Evolutionary conservation across 352 stramenopile genomes (phyloP).

Genomic region (Phytophthora palmivora): DNA sequence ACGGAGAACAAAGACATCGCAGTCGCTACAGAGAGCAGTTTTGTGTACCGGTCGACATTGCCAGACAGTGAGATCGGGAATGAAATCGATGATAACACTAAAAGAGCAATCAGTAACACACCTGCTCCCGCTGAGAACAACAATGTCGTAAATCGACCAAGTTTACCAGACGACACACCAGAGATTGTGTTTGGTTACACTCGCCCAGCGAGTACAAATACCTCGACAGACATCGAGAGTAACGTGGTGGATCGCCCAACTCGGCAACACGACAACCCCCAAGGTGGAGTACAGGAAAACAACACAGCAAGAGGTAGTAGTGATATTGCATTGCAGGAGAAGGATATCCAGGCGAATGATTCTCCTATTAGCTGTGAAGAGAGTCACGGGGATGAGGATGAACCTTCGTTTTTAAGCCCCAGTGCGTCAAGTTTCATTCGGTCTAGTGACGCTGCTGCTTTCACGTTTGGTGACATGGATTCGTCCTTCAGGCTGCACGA

Average conservation of each 20-base stretch:
- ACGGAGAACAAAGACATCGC: not conserved
- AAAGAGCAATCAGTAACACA: not conserved
- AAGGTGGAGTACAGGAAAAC: not conserved
- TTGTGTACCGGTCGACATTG: constrained; percentile 12
- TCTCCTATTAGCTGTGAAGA: not conserved
- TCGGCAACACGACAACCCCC: not conserved
- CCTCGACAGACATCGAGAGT: not conserved
- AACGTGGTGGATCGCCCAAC: constrained; percentile 13
- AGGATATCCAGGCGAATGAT: not conserved
- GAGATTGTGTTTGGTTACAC: not conserved
- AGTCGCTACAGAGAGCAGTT: not conserved
- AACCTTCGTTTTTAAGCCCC: constrained; percentile 21
- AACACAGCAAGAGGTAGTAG: no score
- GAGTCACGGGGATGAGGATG: not conserved
- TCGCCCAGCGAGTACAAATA: not conserved
- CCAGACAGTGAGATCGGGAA: not conserved
- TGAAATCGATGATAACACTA: not conserved
- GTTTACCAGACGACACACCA: constrained; percentile 2
- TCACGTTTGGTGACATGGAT: constrained; percentile 14
- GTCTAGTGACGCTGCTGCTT: constrained; percentile 13
- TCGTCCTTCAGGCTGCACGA: constrained; percentile 27
- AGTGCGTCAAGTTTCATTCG: constrained; percentile 27
- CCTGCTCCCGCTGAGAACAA: not conserved
- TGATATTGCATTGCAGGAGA: not conserved
- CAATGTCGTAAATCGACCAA: constrained; percentile 10